Conservation (phyloP, 768 basidiomycete genomes). For the Leccinum truebloodii region DNA sequence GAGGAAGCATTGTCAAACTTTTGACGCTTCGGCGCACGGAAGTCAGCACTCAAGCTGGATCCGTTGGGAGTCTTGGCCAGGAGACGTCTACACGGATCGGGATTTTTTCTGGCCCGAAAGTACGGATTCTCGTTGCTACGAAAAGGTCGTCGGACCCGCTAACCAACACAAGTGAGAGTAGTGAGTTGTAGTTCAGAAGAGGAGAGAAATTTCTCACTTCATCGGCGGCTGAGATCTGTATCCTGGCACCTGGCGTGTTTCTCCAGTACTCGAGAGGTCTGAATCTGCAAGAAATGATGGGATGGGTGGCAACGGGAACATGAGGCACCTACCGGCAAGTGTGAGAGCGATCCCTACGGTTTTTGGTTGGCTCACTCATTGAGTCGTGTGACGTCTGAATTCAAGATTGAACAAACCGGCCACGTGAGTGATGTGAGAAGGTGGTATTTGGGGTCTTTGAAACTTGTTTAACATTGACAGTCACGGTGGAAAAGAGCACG, state of each 20-base stretch:
- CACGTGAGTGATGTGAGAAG: too few species aligned
- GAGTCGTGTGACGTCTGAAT: conserved; percentile 2
- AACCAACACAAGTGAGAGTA: conserved; percentile 6
- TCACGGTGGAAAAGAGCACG: conserved; percentile 11
- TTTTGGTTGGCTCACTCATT: conserved; percentile 10
- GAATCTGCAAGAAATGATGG: neutral
- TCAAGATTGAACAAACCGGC: too few species aligned
- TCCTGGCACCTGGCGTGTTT: conserved; percentile 22
- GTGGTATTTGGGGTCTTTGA: too few species aligned
- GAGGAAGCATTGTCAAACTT: conserved; percentile 15
- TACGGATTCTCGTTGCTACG: conserved; percentile 21
- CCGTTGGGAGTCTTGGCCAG: conserved; percentile 10
- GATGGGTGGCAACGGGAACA: conserved; percentile 1
- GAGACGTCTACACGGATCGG: conserved; percentile 1
- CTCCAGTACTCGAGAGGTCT: conserved; percentile 15
- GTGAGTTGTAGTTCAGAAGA: neutral
- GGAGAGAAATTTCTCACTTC: conserved; percentile 15
- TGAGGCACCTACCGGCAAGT: conserved; percentile 19
- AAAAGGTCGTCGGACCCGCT: conserved; percentile 7
- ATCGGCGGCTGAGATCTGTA: conserved; percentile 16
- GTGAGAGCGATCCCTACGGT: conserved; percentile 34
- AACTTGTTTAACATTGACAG: neutral
- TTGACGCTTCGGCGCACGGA: conserved; percentile 24
- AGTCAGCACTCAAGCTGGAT: neutral
- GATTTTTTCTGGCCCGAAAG: neutral